Evolutionary conservation across 2,329 filamentous ascomycete genomes (phyloP), one percentile per base, ranked within the genome.

Genomic region (Aspergillus sp.): DNA sequence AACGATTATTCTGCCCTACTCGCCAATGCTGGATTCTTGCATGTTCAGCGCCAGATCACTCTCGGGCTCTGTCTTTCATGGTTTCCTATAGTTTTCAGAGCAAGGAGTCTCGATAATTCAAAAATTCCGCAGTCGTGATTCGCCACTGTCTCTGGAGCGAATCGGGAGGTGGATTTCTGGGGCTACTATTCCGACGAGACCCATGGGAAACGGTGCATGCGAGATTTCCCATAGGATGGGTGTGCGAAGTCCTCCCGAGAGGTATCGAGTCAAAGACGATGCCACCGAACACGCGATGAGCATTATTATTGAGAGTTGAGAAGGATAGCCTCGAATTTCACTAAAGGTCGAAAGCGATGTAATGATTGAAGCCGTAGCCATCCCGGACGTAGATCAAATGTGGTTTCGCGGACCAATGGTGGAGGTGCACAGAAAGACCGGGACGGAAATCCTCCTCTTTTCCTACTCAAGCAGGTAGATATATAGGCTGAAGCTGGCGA

Each of bases 191-290:
- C 38, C 19, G 31, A 23, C 22, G 17, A 28, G 51, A 54, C 57
- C 57, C 57, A 59, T 59, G 57, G 57, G 38, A 57, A 51, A 50
- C 31, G 7, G 30, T 55, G 41, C 23, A 45, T 31, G 38, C 22
- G 23, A 25, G 17, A 46, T 28, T 30, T 54, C 53, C 19, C 28
- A 41, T 53, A 41, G 51, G 51, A 19, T 53, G 19, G 31, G 51
- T 53, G 31, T 11, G 13, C 19, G 11, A 49, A 15, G 11, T 43
- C 4, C 38, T 43, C 4, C 13, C 38, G 25, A 28, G 25, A 28
- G 25, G 4, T 28, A 28, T 28, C 25, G 25, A 28, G 25, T 28
- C 4, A 7, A 28, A 2, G 25, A 28, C 13, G 34, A 41, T 41
- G 34, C 11, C 15, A 41, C 34, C 25, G 25, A 41, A 41, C 5